These are phyloP conservation scores for Cercospora nicotianae DNA, from an alignment of 2,329 filamentous ascomycete genomes.

Conservation along the genomic window DNA sequence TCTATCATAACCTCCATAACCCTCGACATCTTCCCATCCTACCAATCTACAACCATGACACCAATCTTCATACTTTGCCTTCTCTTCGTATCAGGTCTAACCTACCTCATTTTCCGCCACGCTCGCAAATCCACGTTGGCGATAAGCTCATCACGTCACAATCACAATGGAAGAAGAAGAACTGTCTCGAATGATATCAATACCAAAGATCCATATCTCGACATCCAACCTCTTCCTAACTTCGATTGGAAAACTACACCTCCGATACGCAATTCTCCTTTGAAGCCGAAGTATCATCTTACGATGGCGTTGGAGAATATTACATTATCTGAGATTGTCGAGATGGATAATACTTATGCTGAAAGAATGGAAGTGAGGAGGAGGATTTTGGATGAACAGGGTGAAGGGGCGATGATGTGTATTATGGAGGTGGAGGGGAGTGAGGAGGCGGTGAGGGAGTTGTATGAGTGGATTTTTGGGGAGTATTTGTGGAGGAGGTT, in stretches of 20 bases:
- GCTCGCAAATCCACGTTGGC: too few species aligned
- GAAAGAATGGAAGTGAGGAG: conserved; percentile 53
- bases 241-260: conserved; percentile 55
- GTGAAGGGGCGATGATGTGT: conserved; percentile 43
- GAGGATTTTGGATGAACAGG: conserved; percentile 48
- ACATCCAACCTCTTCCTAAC: conserved; percentile 49
- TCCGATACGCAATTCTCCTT: conserved; percentile 57
- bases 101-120: too few species aligned
- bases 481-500: conserved; percentile 60
- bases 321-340: conserved; percentile 55
- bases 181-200: conserved; percentile 8
- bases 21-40: too few species aligned
- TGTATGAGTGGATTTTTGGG: conserved; percentile 57
- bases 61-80: too few species aligned
- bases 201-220: conserved; percentile 38
- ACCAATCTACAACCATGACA: too few species aligned
- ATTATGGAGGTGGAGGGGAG: conserved; percentile 39
- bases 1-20: too few species aligned
- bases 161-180: background rate
- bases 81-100: too few species aligned
- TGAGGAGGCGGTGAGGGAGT: conserved; percentile 54
- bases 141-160: too few species aligned
- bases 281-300: conserved; percentile 62
- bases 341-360: conserved; percentile 60
- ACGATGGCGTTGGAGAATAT: conserved; percentile 62